Evolutionary conservation across 2,329 filamentous ascomycete genomes (phyloP).

Genomic region (Fusarium aywerte): DNA sequence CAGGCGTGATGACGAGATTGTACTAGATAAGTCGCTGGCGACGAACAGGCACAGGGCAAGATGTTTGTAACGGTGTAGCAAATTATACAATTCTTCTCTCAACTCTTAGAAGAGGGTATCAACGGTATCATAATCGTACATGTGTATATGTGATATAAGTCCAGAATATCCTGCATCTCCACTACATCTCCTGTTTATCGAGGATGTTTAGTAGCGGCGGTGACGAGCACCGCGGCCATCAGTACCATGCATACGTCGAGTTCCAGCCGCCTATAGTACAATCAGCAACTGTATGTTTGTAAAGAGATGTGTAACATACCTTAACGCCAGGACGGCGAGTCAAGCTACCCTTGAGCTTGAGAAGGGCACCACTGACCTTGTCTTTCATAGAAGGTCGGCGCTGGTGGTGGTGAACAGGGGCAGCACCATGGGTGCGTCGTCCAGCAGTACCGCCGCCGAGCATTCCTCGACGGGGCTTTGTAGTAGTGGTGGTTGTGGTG

Average conservation of each 20-base stretch:
- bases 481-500: slow-evolving; percentile 54
- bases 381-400: slow-evolving; percentile 76
- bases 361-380: slow-evolving; percentile 80
- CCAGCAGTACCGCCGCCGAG: slow-evolving; percentile 55
- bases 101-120: slow-evolving; percentile 32
- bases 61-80: slow-evolving; percentile 22
- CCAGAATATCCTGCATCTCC: slow-evolving; percentile 13
- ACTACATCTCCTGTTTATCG: background rate
- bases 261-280: slow-evolving; percentile 72
- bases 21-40: slow-evolving; percentile 32
- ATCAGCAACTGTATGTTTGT: background rate
- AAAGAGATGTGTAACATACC: slow-evolving; percentile 55
- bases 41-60: background rate
- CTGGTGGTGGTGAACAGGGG: slow-evolving; percentile 68
- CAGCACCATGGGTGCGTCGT: slow-evolving; percentile 50
- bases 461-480: slow-evolving; percentile 55
- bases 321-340: slow-evolving; percentile 77
- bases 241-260: slow-evolving; percentile 78
- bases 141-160: background rate
- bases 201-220: slow-evolving; percentile 33
- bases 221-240: slow-evolving; percentile 71
- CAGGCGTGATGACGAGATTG: slow-evolving; percentile 20
- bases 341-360: slow-evolving; percentile 76
- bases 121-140: slow-evolving; percentile 41
- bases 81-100: slow-evolving; percentile 27